Conservation (phyloP, 2,329 filamentous ascomycete species). For the Fusarium metavorans region DNA sequence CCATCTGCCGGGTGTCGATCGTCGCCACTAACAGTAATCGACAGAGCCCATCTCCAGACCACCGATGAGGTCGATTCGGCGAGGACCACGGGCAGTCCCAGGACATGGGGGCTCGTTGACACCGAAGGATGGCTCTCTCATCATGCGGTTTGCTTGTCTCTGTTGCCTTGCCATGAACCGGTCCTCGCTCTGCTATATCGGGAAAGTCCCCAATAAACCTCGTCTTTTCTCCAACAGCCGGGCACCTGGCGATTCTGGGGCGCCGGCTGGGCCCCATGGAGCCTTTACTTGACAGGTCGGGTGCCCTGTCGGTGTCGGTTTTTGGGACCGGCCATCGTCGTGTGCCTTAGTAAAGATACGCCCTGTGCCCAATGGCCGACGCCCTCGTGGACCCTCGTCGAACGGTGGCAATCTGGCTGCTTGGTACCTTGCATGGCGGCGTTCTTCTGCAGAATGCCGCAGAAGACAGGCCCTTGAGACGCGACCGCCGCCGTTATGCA, state of each 20-base stretch:
- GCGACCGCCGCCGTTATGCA: slow-evolving; percentile 43
- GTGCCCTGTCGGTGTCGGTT: slow-evolving; percentile 19
- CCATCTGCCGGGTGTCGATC: slow-evolving; percentile 39
- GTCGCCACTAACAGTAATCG: slow-evolving; percentile 30
- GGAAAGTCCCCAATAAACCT: slow-evolving; percentile 17
- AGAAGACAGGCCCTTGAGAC: slow-evolving; percentile 25
- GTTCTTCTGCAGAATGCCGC: slow-evolving; percentile 36
- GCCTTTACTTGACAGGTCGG: slow-evolving; percentile 26
- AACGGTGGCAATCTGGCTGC: slow-evolving; percentile 30
- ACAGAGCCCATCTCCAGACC: slow-evolving; percentile 20
- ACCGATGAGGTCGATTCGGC: slow-evolving; percentile 12
- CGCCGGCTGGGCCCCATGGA: slow-evolving; percentile 8
- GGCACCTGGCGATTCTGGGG: slow-evolving; percentile 27
- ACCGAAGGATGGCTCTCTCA: slow-evolving; percentile 18
- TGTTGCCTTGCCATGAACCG: slow-evolving; percentile 9
- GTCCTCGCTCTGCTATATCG: slow-evolving; percentile 17
- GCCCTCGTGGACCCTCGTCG: slow-evolving; percentile 20
- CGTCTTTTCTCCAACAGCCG: slow-evolving; percentile 26
- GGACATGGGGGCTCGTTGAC: slow-evolving; percentile 31
- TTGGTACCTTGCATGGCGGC: slow-evolving; percentile 45
- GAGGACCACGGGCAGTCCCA: slow-evolving; percentile 3
- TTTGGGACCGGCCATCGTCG: slow-evolving; percentile 20
- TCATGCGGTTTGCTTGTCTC: slow-evolving; percentile 13
- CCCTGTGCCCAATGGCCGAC: slow-evolving; percentile 9
- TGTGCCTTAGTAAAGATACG: slow-evolving; percentile 24